Percentiles rank a stretch among this genome's conserved stretches.
Evolutionary conservation across 257 asterid species (phyloP).

Genomic region (Nemophila menziesii): DNA sequence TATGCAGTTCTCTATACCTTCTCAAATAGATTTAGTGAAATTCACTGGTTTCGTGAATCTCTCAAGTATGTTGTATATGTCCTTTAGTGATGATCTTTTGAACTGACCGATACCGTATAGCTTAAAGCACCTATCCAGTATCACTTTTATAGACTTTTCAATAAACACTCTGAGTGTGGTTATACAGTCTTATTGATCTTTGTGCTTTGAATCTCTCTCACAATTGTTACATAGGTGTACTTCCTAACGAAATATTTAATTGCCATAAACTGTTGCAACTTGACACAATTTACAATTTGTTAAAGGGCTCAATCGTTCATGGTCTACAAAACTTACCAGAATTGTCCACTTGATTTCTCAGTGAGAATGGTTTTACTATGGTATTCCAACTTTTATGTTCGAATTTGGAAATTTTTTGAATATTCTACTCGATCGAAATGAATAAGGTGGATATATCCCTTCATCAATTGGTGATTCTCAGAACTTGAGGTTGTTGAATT

Average conservation of each 20-base stretch:
- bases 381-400: conserved; percentile 37
- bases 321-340: conserved; percentile 35
- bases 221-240: conserved; percentile 41
- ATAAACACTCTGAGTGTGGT: conserved; percentile 41
- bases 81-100: conserved; percentile 42
- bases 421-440: conserved; percentile 62
- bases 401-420: conserved; percentile 37
- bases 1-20: conserved; percentile 33
- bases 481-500: conserved; percentile 49
- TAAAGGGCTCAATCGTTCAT: conserved; percentile 51
- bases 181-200: conserved; percentile 43
- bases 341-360: conserved; percentile 38
- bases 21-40: conserved; percentile 54
- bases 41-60: conserved; percentile 45
- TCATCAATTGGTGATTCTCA: conserved; percentile 28
- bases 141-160: conserved; percentile 44
- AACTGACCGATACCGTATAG: conserved; percentile 51
- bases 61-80: conserved; percentile 34
- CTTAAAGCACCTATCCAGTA: conserved; percentile 30
- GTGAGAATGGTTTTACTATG: conserved; percentile 49
- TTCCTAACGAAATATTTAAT: conserved; percentile 37
- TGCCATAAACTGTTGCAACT: conserved; percentile 38
- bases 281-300: conserved; percentile 47
- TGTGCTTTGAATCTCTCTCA: conserved; percentile 41
- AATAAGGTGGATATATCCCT: conserved; percentile 42